Evolutionary conservation across 208 protist genomes (phyloP), one percentile per base, ranked within the genome.

Genomic region (Leishmania arabica): DNA sequence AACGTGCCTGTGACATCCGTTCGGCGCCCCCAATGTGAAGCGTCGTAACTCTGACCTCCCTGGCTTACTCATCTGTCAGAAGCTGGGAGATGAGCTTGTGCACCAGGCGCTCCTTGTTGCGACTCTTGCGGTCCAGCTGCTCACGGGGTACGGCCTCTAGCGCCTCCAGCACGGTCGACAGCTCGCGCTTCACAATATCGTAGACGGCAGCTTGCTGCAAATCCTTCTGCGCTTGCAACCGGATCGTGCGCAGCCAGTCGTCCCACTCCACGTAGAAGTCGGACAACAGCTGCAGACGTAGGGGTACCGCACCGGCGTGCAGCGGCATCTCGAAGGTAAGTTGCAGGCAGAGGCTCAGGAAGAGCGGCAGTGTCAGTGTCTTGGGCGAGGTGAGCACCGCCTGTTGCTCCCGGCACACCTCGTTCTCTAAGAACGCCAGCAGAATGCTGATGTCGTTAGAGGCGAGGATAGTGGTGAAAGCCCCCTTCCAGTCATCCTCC

Each of bases 261-360:
- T 98, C 95, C 93, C 95, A 97, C 84, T 96, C 92, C 21, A 98
- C 87, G 79, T 94, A 96, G 77, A 98, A 98, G 79, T 86, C 77
- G 70, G 95, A 89, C 6, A 96, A 65, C 42, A 91, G 62, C 69
- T 91, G 88, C 76, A 96, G 83, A n/a, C 95, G 95, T 45, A 94
- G 86, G 37, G 93, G 91, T 73, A 95, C 89, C 8, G 84, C 78
- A 8, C 86, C 89, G 8, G 86, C 81, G 75, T 92, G 87, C n/a
- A 66, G 66, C 45, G 72, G 84, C 56, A 97, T 72, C 74, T 94
- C 91, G 81, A 92, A 96, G 27, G 92, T 90, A 21, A 97, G 86
- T 84, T 97, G 95, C 70, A 96, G 86, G 82, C 90, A 96, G 31
- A 97, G 66, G 71, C 91, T 95, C 60, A 97, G 86, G 87, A 97